Evolutionary conservation across 805 yeast species (phyloP).

Genomic region (Naumovozyma dairenensis): DNA sequence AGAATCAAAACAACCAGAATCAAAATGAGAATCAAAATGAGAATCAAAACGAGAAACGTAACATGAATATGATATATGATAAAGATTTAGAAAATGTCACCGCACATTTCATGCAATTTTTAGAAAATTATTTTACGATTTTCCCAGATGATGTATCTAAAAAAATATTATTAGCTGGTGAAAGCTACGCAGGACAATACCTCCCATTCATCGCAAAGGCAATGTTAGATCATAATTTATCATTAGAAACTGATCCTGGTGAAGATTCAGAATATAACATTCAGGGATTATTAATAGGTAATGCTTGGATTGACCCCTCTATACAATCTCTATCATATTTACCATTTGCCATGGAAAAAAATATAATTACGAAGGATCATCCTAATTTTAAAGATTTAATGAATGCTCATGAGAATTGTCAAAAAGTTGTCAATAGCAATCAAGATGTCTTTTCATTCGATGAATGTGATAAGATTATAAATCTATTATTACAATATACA

Average conservation of each 20-base stretch:
- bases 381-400: slow-evolving; percentile 35
- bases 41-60: too few relatives aligned
- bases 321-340: slow-evolving; percentile 72
- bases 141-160: slow-evolving; percentile 64
- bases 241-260: slow-evolving; percentile 8
- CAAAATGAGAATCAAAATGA: background rate
- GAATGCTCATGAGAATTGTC: slow-evolving; percentile 49
- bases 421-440: slow-evolving; percentile 36
- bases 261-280: slow-evolving; percentile 32
- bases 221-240: slow-evolving; percentile 38
- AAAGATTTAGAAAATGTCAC: slow-evolving; percentile 49
- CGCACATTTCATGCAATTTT: slow-evolving; percentile 51
- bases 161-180: slow-evolving; percentile 79
- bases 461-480: slow-evolving; percentile 38
- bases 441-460: slow-evolving; percentile 22
- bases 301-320: slow-evolving; percentile 91
- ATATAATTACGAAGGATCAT: slow-evolving; percentile 38
- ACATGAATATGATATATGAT: too few relatives aligned
- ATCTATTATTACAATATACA: slow-evolving; percentile 23
- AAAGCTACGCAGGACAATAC: slow-evolving; percentile 94
- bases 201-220: slow-evolving; percentile 77
- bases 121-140: slow-evolving; percentile 51
- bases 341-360: slow-evolving; percentile 56
- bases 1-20: background rate
- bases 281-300: slow-evolving; percentile 70